Percentiles rank a stretch among this genome's conserved stretches.
Evolutionary conservation across 306 rosid genomes (phyloP).

Genomic region (Malus asiatica): DNA sequence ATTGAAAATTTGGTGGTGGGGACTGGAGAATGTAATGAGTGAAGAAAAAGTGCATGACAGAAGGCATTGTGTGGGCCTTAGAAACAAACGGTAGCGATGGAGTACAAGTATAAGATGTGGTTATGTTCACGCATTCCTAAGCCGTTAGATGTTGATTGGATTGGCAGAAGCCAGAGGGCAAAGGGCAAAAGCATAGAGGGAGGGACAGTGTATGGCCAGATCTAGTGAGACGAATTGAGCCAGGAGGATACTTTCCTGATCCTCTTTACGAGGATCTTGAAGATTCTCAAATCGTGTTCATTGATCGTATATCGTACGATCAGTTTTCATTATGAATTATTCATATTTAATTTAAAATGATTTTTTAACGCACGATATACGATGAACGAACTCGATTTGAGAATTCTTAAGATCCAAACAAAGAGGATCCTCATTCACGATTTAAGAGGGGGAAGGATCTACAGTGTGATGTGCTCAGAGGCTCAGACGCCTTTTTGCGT

Average conservation of each 20-base stretch:
- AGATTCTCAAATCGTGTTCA: rapidly evolving
- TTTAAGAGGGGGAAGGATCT: neutral
- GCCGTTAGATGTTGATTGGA: constrained; percentile 12
- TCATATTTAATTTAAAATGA: too few relatives aligned
- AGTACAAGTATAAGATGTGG: neutral
- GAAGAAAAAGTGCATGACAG: constrained; percentile 30
- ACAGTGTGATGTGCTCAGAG: neutral
- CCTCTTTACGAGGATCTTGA: rapidly evolving
- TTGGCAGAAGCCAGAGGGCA: neutral
- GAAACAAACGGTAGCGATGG: constrained; percentile 12
- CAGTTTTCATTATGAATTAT: too few relatives aligned
- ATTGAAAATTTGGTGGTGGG: neutral
- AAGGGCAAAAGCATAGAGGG: neutral
- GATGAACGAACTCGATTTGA: too few relatives aligned
- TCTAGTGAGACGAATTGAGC: constrained; percentile 4
- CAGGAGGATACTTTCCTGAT: too few relatives aligned
- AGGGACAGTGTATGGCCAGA: constrained; percentile 29
- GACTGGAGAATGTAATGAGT: neutral
- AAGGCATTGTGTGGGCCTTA: constrained; percentile 12
- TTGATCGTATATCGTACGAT: too few relatives aligned
- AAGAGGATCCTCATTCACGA: too few relatives aligned
- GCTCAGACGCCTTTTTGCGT: neutral
- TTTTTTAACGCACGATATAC: rapidly evolving
- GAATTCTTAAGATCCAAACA: too few relatives aligned
- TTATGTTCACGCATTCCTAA: neutral